Evolutionary conservation across 441 rosid genomes (phyloP).

Genomic region (Daphne laureola): DNA sequence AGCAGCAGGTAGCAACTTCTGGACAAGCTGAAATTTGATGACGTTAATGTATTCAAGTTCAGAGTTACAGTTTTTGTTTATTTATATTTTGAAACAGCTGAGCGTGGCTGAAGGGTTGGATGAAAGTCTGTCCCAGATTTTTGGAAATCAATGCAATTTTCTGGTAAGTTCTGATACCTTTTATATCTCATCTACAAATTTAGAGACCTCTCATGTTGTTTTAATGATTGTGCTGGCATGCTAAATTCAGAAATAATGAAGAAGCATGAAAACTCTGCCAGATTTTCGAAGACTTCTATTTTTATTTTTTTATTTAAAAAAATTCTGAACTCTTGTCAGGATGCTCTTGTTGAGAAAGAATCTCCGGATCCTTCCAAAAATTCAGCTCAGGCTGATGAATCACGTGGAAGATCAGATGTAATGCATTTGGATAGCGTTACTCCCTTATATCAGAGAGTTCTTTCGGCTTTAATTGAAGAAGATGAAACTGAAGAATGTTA

Average conservation of each 20-base stretch:
- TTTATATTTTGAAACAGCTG: constrained; percentile 41
- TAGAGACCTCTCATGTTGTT: no score
- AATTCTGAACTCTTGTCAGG: constrained; percentile 26
- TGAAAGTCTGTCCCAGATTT: constrained; percentile 53
- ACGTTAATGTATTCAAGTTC: background rate
- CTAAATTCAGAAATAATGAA: constrained; percentile 2
- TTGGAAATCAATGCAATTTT: constrained; percentile 31
- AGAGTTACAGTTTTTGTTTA: constrained; percentile 10
- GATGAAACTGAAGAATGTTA: constrained; percentile 64
- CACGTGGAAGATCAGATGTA: constrained; percentile 39
- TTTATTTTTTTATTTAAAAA: background rate
- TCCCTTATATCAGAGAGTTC: constrained; percentile 81
- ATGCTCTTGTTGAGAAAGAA: constrained; percentile 39
- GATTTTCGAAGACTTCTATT: constrained; percentile 7
- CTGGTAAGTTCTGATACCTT: constrained; percentile 32
- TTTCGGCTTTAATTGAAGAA: constrained; percentile 92
- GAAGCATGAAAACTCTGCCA: constrained; percentile 5
- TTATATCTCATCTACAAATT: background rate
- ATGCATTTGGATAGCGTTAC: constrained; percentile 49
- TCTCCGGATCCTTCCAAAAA: constrained; percentile 36
- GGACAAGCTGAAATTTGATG: constrained; percentile 12
- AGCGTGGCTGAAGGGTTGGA: constrained; percentile 61
- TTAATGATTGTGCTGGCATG: background rate
- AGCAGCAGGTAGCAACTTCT: constrained; percentile 58
- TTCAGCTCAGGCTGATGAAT: constrained; percentile 28